These are phyloP conservation scores for Scutellaria minor DNA, from an alignment of 257 asterid genomes.

Conservation along the genomic window DNA sequence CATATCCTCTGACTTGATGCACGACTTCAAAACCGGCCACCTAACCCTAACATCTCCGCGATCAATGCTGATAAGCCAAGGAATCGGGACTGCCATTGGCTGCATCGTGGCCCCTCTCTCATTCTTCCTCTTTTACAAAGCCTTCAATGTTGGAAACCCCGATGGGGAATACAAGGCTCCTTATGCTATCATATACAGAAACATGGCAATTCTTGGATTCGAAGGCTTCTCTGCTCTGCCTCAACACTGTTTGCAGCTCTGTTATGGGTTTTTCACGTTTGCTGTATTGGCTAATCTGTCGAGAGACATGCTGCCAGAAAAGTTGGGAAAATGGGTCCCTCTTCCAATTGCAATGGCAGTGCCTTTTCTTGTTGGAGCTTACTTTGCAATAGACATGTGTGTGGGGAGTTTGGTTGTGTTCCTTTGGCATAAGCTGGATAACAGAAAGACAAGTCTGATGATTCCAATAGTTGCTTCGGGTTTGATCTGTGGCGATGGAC, in stretches of 20 bases:
- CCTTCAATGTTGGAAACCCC: conserved; percentile 47
- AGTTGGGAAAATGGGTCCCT: conserved; percentile 47
- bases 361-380: conserved; percentile 52
- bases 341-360: conserved; percentile 62
- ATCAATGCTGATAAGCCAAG: conserved; percentile 53
- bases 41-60: conserved; percentile 50
- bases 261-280: conserved; percentile 49
- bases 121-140: conserved; percentile 53
- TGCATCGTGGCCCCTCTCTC: conserved; percentile 46
- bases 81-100: conserved; percentile 47
- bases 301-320: conserved; percentile 41
- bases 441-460: conserved; percentile 41
- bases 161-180: conserved; percentile 55
- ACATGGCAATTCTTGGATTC: conserved; percentile 60
- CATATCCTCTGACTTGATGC: conserved; percentile 53
- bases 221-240: conserved; percentile 62
- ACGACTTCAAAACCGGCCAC: conserved; percentile 54
- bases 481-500: conserved; percentile 58
- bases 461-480: conserved; percentile 59
- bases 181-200: conserved; percentile 47
- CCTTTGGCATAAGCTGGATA: conserved; percentile 44
- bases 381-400: conserved; percentile 61
- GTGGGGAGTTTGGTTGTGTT: conserved; percentile 56
- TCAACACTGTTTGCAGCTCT: conserved; percentile 48
- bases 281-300: conserved; percentile 43